Evolutionary conservation across 225 moss, liverwort and hornwort species (phyloP).

Genomic region (Polytrichum commune): DNA sequence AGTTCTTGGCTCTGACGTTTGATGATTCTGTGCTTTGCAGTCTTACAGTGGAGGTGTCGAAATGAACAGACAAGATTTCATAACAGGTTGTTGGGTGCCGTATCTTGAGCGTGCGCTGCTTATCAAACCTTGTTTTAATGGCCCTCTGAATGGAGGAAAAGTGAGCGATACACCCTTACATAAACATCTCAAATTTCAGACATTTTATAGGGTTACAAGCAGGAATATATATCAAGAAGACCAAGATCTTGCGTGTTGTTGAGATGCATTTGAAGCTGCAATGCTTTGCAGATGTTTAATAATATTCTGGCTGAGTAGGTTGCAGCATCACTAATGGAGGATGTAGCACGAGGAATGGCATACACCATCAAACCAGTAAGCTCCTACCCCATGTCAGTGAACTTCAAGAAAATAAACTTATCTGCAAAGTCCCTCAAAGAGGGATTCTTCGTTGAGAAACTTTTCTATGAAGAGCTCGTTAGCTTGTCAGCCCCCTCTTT

Average conservation of each 20-base stretch:
- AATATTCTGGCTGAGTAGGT: conserved; percentile 36
- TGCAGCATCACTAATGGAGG: conserved; percentile 60
- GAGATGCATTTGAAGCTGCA: no score
- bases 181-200: no score
- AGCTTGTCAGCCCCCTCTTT: no score
- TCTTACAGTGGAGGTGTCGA: conserved; percentile 73
- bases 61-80: conserved; percentile 85
- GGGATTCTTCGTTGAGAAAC: no score
- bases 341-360: conserved; percentile 70
- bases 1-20: not conserved
- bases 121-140: conserved; percentile 67
- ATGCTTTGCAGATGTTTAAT: no score
- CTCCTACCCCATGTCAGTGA: not conserved
- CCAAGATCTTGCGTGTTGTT: no score
- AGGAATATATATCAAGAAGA: no score
- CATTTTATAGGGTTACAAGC: no score
- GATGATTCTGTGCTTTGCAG: conserved; percentile 28
- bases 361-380: conserved; percentile 44
- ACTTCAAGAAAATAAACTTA: no score
- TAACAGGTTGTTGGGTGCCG: conserved; percentile 74
- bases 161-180: conserved; percentile 14
- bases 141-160: conserved; percentile 72
- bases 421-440: no score
- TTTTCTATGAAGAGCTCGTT: no score
- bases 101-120: conserved; percentile 68